Base-by-base conservation (phyloP, 345 rosid species). In the Brassica nigra region DNA sequence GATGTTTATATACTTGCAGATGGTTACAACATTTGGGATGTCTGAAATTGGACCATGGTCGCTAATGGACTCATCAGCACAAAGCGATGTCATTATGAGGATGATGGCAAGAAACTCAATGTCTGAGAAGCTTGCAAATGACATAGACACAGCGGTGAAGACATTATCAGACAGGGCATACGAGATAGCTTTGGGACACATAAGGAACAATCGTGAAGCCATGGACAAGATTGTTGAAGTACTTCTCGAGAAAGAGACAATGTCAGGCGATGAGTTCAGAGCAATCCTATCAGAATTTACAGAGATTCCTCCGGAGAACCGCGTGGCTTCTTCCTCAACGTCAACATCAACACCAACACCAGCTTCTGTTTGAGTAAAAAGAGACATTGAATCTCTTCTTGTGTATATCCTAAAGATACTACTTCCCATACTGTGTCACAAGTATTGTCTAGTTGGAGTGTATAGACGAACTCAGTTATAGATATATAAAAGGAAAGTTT, bases 41-140 rank as follows among this genome's bases (percentile, higher is more conserved):
- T 95, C 99, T 5, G 97, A 95, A 64, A 95, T 95, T 10, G 97
- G 97, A 4, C 99, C 99, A 20, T 92, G 97, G 97, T 92, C 99
- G 0, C 82, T 95, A 5, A 90, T 95, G 97, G 99, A 95, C 63
- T 67, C 88, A 10, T 86, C 92, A 0, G 88, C 84, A 3, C 97
- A 91, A 84, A 91, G 94, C 54, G 95, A 95, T 70, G 94, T 95
- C 16, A 85, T 95, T 7, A 92, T 95, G 99, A 90, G 99, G 79
- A 95, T 95, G 97, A 95, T 95, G 57, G 57, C 97, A 12, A 91
- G 97, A 63, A 95, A 95, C 75, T 52, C 97, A 4, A 95, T 95
- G 99, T 95, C 97, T 0, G 99, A 95, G 77, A 95, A 81, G 87
- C 99, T 95, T 0, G 99, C 99, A 0, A 94, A 89, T 76, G 97